Conservation (phyloP, 306 rosid species). For the Chamaecrista fasciculata region DNA sequence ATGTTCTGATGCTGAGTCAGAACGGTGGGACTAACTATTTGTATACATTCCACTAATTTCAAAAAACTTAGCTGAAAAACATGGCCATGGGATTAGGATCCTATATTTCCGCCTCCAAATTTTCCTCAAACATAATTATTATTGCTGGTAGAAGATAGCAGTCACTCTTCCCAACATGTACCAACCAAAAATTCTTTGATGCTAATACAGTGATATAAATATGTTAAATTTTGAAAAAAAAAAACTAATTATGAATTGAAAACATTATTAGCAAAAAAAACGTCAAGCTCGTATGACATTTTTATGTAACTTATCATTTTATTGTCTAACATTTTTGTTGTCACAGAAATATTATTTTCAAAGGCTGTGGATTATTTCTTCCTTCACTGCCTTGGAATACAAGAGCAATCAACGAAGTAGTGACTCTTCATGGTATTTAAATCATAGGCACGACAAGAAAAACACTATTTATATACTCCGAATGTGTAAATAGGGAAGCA, state of each 20-base stretch:
- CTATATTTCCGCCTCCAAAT: constrained; percentile 24
- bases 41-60: constrained; percentile 29
- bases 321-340: background rate
- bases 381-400: background rate
- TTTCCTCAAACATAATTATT: constrained; percentile 57
- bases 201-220: too few species aligned
- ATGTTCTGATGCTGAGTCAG: background rate
- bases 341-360: constrained; percentile 5
- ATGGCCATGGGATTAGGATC: constrained; percentile 29
- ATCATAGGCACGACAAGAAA: constrained; percentile 11
- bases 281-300: too few species aligned
- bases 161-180: constrained; percentile 24
- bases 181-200: constrained; percentile 9
- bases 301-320: too few species aligned
- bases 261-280: too few species aligned
- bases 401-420: constrained; percentile 15
- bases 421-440: constrained; percentile 32
- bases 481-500: constrained; percentile 12
- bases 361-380: too few species aligned
- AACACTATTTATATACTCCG: background rate
- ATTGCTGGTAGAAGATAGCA: constrained; percentile 20
- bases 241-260: too few species aligned
- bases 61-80: constrained; percentile 31
- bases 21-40: constrained; percentile 33
- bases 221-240: too few species aligned